Evolutionary conservation across 2,329 filamentous ascomycete genomes (phyloP).

Genomic region (Alternaria conjuncta): DNA sequence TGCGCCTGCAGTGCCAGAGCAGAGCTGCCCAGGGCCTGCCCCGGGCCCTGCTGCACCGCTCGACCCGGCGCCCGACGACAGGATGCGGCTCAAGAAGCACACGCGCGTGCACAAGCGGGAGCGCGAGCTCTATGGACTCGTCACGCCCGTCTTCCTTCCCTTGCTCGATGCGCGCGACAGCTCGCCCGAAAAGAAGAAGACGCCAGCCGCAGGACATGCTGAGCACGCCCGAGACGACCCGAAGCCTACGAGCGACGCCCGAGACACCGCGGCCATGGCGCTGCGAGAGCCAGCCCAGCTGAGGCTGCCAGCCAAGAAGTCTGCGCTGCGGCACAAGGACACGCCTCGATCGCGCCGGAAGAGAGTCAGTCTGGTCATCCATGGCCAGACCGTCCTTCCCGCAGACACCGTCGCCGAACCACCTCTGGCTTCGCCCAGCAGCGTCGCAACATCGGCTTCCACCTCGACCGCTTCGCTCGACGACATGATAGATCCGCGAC

Average conservation of each 20-base stretch:
- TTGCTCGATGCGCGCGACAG: constrained; percentile 42
- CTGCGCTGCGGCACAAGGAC: constrained; percentile 38
- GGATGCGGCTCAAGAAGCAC: constrained; percentile 43
- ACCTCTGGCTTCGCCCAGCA: constrained; percentile 36
- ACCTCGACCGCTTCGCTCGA: constrained; percentile 40
- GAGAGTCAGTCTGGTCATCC: constrained; percentile 46
- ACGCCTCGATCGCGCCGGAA: constrained; percentile 36
- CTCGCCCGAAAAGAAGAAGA: constrained; percentile 33
- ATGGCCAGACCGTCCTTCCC: constrained; percentile 48
- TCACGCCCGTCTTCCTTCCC: constrained; percentile 46
- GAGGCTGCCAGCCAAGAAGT: constrained; percentile 35
- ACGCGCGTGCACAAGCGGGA: constrained; percentile 48
- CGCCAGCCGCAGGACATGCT: constrained; percentile 29
- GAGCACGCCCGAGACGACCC: constrained; percentile 26
- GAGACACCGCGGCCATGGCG: constrained; percentile 20
- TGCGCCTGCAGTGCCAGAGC: constrained; percentile 13
- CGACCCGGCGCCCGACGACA: constrained; percentile 28
- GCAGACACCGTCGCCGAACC: constrained; percentile 42
- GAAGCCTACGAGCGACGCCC: constrained; percentile 25
- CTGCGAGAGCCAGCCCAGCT: constrained; percentile 14
- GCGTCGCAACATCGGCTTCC: constrained; percentile 38
- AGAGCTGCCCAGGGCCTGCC: constrained; percentile 2
- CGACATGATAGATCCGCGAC: constrained; percentile 43
- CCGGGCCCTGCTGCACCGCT: constrained; percentile 9
- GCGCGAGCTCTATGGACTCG: constrained; percentile 45